phyloP scores from a whole-genome alignment of 345 rosid species.

The Eucalyptus erythrocorys region DNA sequence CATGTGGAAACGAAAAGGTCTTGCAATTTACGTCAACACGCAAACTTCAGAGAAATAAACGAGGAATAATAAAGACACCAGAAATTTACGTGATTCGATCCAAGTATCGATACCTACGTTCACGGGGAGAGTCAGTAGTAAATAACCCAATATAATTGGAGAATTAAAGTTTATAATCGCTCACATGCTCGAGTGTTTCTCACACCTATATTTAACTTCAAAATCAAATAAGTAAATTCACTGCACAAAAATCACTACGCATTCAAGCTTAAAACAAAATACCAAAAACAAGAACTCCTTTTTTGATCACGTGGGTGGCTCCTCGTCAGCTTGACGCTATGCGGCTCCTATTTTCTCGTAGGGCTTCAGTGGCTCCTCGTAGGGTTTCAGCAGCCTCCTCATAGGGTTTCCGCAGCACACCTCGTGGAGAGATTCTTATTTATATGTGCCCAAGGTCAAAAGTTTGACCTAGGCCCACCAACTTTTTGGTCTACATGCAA shows the following conservation, averaged over 20 bases:
- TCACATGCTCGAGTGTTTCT: rapidly evolving
- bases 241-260: too few relatives aligned
- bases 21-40: rapidly evolving
- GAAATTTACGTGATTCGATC: rapidly evolving
- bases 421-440: too few relatives aligned
- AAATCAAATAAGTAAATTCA: rapidly evolving
- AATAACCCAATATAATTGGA: too few relatives aligned
- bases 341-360: rapidly evolving
- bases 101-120: rapidly evolving
- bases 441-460: too few relatives aligned
- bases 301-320: too few relatives aligned
- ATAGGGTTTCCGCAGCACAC: too few relatives aligned
- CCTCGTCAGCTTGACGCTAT: too few relatives aligned
- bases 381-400: too few relatives aligned
- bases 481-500: too few relatives aligned
- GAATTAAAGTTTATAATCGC: rapidly evolving
- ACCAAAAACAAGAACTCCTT: rapidly evolving
- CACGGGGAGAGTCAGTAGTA: rapidly evolving
- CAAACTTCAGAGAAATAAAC: rapidly evolving
- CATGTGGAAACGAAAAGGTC: rapidly evolving
- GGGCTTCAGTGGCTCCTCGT: too few relatives aligned
- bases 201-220: rapidly evolving
- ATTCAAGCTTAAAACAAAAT: rapidly evolving
- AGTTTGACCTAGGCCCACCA: rapidly evolving
- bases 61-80: rapidly evolving